Evolutionary conservation across 257 asterid species (phyloP), one percentile per base, ranked within the genome.

Genomic region (Handroanthus guayacan): DNA sequence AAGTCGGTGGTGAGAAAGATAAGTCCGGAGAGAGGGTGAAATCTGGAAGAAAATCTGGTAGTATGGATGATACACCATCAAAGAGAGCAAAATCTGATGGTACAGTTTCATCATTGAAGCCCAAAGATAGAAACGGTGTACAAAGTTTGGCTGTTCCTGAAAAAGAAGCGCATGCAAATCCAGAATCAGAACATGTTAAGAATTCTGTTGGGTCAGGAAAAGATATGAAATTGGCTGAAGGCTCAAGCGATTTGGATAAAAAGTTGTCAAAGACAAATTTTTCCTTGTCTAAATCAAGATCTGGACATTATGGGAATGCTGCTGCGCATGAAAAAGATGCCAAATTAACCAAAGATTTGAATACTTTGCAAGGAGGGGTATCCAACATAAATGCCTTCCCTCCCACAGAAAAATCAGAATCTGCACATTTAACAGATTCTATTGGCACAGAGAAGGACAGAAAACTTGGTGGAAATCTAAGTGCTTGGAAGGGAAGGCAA

Each of bases 81-180:
- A 84, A 80, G 82, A 86, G 82, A 70, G 60, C 72, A 55, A 83
- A 79, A 82, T 39, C 75, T 41, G 86, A 80, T 75, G 77, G 62
- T 72, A 44, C 75, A 57, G 71, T 64, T 51, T 67, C 66, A 58
- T 58, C 73, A 25, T 45, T 69, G 17, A 76, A 82, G 67, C 74
- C 67, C 50, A 79, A 83, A 65, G 73, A 64, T 37, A 43, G 44
- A 62, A 78, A 68, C 34, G 77, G 75, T 76, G 78, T 64, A 43
- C 73, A 72, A 74, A 78, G 60, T 44, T 43, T 57, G 38, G 72
- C 3, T 52, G 9, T 67, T 63, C 56, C 78, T 72, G 78, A 67
- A 71, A 71, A 79, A 52, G 81, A 75, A 72, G 70, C 67, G 18
- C 43, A 60, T 38, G 86, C 58, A 31, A 76, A 82, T 74, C 6